Base-by-base conservation (phyloP, 768 basidiomycete species). In the Macrocybe gigantea region DNA sequence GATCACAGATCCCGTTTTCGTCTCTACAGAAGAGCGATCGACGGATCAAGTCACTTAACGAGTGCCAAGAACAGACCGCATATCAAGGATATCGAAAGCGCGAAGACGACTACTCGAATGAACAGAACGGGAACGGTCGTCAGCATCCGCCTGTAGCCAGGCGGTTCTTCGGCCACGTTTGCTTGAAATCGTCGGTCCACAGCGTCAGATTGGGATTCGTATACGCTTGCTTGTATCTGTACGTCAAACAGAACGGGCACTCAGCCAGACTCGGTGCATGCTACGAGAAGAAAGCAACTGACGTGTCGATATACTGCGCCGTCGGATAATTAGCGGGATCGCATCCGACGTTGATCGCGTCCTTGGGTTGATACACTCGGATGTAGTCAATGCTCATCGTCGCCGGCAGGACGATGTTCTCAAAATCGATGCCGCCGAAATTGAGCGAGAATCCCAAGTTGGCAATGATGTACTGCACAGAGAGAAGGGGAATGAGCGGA, bases 341-440 rank as follows among this genome's bases (percentile, higher is more conserved):
- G 52, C 84, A 87, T 0, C 83, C 81, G 44, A 83, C 66, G 54
- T 81, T 80, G 34, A 69, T 60, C 5, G 66, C 57, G 51, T 74
- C 65, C 41, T 66, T 59, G 9, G 69, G 69, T 52, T 84, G 83
- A 54, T 85, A 86, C 6, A 95, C 86, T 1, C 93, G 79, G 48
- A 94, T 80, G 49, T 82, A 94, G 59, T 95, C 93, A 43, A 93
- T 67, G 47, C 69, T 69, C 85, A 93, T 83, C 29, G 68, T 71
- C 7, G 76, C 62, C 5, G 80, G 80, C 56, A 84, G 73, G 13
- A 64, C 62, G 30, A 88, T 59, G 35, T 78, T 55, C 5, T 69
- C 68, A 45, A 80, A 72, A 54, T 89, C 80, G 56, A 88, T 78
- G 6, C 62, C 69, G 11, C 83, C 86, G 61, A 89, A 89, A 56